Percentiles rank a stretch among this genome's conserved stretches.
Evolutionary conservation across 2,329 filamentous ascomycete species (phyloP).

Genomic region (Penicillium olsonii): DNA sequence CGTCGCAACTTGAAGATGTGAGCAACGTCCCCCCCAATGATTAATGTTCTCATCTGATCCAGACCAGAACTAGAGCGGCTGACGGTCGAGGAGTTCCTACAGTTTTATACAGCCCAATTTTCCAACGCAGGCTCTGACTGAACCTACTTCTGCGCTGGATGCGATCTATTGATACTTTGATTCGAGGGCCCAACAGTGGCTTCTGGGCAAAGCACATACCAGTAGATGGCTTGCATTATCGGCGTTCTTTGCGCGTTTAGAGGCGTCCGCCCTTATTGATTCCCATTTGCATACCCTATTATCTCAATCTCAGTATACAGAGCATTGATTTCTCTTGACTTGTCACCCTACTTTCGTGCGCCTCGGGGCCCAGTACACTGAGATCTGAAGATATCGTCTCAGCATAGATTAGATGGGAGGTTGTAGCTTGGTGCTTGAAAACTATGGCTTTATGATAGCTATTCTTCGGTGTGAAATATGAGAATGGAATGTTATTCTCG

Average conservation of each 20-base stretch:
- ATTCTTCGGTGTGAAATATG: no score
- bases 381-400: no score
- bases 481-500: no score
- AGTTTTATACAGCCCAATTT: slow-evolving; percentile 41
- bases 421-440: no score
- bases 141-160: slow-evolving; percentile 8
- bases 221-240: slow-evolving; percentile 18
- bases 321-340: background rate
- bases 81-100: slow-evolving; percentile 36
- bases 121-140: slow-evolving; percentile 35
- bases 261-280: slow-evolving; percentile 9
- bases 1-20: slow-evolving; percentile 47
- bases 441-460: no score
- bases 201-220: slow-evolving; percentile 1
- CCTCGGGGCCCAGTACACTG: no score
- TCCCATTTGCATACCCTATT: slow-evolving; percentile 9
- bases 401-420: no score
- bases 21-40: slow-evolving; percentile 24
- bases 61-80: slow-evolving; percentile 19
- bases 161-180: background rate
- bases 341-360: background rate
- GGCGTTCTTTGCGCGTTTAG: slow-evolving; percentile 18
- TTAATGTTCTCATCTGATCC: background rate
- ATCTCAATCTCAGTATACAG: background rate
- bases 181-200: background rate